Base-by-base conservation (phyloP, 2,329 filamentous ascomycete species). In the Colletotrichum plurivorum region DNA sequence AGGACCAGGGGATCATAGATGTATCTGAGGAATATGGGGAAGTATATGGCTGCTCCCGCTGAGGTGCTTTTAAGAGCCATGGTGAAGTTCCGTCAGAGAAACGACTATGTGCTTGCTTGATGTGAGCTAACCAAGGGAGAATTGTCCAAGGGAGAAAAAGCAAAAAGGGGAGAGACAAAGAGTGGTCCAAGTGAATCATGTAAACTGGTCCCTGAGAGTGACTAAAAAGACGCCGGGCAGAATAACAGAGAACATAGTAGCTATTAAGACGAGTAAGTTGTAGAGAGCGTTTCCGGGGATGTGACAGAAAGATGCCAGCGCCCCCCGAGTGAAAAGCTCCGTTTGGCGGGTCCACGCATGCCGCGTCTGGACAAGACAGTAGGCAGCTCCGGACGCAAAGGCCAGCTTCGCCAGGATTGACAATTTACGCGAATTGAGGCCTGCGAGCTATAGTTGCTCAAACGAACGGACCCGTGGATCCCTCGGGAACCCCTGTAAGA, bases 1-100 rank as follows among this genome's bases (percentile, higher is more conserved):
- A 81, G 75, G 6, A 81, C 77, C 57, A 73, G 73, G 46, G 72
- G 63, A 62, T 80, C 76, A 51, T 80, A 80, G 22, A 75, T 54
- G 67, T 67, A 63, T 10, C 64, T 52, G 4, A 67, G 64, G 15
- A 56, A 39, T 15, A 67, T 5, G 20, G 58, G 64, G 1, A 63
- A 25, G 25, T 67, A 67, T 31, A 67, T 46, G 16, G 58, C 58
- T 45, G 64, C 58, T 5, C 64, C 64, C 7, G 64, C 58, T 10
- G 60, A 41, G 12, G 64, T 67, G 36, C 63, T 48, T 27, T 62
- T 41, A 22, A 16, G 10, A n/a, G 51, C n/a, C 57, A 55, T 62
- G 4, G 16, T 45, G 57, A 45, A 43, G 41, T 16, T 16, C 13
- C 12, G 13, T 43, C 41, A 43, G 41, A 31, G 27, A 8, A 31